Conservation (phyloP, 805 yeast species). For the Yarrowia hollandica region DNA sequence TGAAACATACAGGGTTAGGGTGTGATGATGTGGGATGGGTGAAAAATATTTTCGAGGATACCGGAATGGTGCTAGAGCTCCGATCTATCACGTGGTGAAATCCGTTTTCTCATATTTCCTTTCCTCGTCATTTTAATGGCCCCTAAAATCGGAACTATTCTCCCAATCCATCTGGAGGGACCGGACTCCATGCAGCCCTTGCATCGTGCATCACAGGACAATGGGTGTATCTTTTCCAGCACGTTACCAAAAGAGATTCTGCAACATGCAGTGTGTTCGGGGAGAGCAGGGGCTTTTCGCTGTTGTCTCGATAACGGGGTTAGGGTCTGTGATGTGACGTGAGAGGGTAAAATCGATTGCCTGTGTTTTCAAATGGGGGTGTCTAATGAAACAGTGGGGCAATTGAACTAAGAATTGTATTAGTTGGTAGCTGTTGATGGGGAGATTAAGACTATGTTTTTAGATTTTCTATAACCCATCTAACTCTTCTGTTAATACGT, state of each 20-base stretch:
- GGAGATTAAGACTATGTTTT: too few relatives aligned
- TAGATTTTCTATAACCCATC: too few relatives aligned
- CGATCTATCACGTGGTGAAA: background rate
- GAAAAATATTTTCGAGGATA: background rate
- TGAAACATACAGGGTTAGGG: conserved; percentile 7
- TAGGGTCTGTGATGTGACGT: too few relatives aligned
- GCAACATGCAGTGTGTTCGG: background rate
- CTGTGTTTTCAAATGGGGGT: too few relatives aligned
- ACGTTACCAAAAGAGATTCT: background rate
- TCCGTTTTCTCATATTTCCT: background rate
- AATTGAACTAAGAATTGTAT: too few relatives aligned
- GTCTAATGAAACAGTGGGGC: too few relatives aligned
- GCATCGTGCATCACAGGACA: conserved; percentile 4
- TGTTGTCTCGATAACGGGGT: background rate
- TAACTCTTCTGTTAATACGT: too few relatives aligned
- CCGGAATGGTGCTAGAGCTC: background rate
- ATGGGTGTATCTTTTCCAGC: background rate
- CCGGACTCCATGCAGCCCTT: conserved; percentile 3
- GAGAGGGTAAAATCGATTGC: too few relatives aligned
- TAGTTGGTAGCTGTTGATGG: too few relatives aligned
- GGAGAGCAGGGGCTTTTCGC: background rate
- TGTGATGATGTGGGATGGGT: too few relatives aligned
- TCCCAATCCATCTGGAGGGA: background rate
- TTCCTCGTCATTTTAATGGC: background rate
- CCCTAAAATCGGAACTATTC: background rate